These are phyloP conservation scores for Chimonanthus praecox DNA, from an alignment of 164 flowering plant genomes.

Conservation along the genomic window DNA sequence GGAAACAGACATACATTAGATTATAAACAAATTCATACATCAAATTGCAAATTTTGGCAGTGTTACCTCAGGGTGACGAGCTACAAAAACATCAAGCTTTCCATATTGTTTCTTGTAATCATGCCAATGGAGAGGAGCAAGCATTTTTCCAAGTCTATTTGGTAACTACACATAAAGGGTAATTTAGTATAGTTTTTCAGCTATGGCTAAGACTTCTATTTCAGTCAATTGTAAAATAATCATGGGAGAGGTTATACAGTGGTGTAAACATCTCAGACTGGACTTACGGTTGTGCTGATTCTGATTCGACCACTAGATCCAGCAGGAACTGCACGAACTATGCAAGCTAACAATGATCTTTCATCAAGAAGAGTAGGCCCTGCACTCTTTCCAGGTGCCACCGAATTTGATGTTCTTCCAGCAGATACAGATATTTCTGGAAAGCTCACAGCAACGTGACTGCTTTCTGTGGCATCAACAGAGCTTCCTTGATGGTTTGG, in stretches of 20 bases:
- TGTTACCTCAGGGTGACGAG: constrained; percentile 63
- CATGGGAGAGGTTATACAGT: background rate
- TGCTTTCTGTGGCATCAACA: constrained; percentile 21
- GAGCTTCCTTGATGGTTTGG: constrained; percentile 19
- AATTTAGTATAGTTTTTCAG: background rate
- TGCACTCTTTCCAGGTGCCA: constrained; percentile 26
- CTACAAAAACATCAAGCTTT: constrained; percentile 86
- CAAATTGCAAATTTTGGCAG: background rate
- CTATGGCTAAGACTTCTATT: no score
- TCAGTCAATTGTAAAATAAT: background rate
- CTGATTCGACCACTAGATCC: constrained; percentile 61
- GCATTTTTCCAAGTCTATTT: constrained; percentile 90
- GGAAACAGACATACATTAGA: constrained; percentile 22
- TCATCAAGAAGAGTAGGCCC: constrained; percentile 64
- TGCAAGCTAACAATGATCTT: constrained; percentile 68
- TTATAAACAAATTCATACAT: background rate
- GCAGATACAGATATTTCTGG: constrained; percentile 39
- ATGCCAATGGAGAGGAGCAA: constrained; percentile 94
- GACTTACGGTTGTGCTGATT: constrained; percentile 79
- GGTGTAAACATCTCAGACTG: background rate
- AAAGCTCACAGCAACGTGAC: constrained; percentile 18
- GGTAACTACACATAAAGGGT: constrained; percentile 53
- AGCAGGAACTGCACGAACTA: constrained; percentile 91
- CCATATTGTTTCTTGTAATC: constrained; percentile 88
- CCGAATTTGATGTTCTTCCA: constrained; percentile 22